Percentiles rank a stretch among this genome's conserved stretches.
Conservation (phyloP, 495 filamentous ascomycete species). For the Saxophila tyrrhenica region DNA sequence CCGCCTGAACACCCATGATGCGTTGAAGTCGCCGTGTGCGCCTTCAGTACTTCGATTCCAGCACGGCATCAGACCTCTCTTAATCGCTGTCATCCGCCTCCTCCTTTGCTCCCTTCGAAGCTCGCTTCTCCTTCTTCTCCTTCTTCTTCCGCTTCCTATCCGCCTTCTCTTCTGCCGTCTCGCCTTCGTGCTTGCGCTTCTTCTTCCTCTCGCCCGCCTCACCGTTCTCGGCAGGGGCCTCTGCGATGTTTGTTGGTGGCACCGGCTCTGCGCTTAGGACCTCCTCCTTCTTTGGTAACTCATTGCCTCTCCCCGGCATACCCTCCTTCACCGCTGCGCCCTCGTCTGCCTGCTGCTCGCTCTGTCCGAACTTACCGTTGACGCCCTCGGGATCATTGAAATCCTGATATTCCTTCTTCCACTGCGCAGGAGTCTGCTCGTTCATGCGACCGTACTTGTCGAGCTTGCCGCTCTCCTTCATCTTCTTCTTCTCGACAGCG, state of each 20-base stretch:
- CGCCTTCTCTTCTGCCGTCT: constrained; percentile 26
- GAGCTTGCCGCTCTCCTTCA: constrained; percentile 93
- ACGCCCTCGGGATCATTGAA: constrained; percentile 48
- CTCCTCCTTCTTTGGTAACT: constrained; percentile 33
- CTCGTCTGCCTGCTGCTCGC: constrained; percentile 12
- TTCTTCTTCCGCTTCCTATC: constrained; percentile 32
- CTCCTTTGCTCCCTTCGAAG: constrained; percentile 5
- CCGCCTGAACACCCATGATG: no score
- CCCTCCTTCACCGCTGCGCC: constrained; percentile 19
- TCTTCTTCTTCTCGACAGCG: constrained; percentile 93
- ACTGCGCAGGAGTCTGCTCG: constrained; percentile 81
- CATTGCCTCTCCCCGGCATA: constrained; percentile 23
- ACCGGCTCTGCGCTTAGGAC: constrained; percentile 28
- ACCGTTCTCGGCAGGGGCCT: constrained; percentile 2
- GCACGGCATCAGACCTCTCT: neutral
- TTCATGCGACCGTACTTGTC: constrained; percentile 93
- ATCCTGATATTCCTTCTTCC: constrained; percentile 84
- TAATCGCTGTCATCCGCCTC: constrained; percentile 23
- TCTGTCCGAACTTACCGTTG: neutral
- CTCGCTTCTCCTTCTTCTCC: constrained; percentile 23
- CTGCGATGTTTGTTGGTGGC: neutral
- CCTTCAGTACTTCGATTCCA: neutral
- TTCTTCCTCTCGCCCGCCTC: constrained; percentile 23
- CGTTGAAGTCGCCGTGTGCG: neutral
- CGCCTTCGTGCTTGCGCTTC: constrained; percentile 29